Evolutionary conservation across 2,329 filamentous ascomycete genomes (phyloP), one percentile per base, ranked within the genome.

Genomic region (Exophiala sp.): DNA sequence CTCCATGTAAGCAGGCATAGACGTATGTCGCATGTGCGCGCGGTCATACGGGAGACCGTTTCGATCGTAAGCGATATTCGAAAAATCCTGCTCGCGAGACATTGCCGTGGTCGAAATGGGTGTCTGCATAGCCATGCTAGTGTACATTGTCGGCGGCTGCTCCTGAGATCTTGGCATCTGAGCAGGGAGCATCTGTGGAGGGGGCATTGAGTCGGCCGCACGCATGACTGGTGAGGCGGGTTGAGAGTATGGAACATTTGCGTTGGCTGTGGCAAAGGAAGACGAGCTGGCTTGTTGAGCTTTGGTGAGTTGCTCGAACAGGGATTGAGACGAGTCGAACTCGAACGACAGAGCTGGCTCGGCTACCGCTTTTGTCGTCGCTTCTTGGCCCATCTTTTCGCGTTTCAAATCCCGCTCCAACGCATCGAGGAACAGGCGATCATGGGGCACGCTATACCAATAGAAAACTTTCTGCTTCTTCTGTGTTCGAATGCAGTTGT

Each of bases 401-500:
- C 94, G 85, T 85, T 99, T 99, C 69, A 99, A 76, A 69, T 99
- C 94, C 62, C 94, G 87, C 80, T 99, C 94, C 65, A 99, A 79
- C 36, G 94, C 94, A 76, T 99, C 94, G 64, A 99, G 86, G 76
- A 99, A 99, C 47, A 99, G 84, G 50, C 94, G 85, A 74, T 99
- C 94, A 72, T 99, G 94, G 1, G 94, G 94, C 44, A 99, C 94
- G 77, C 91, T 96, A 76, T 97, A 99, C 94, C 94, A 99, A 78
- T 97, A 99, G 69, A 99, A 99, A 62, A 99, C 94, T 80, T 99
- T 99, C 71, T 99, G 94, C 82, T 99, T 99, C 85, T 99, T 99
- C 75, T 99, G 94, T 35, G 94, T 99, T 65, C 94, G 87, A 65
- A 99, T 99, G 81, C 94, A 99, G 79, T 99, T 99, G 83, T 99